Base-by-base conservation (phyloP, 176 grass and related monocot species). In the Thalia dealbata region DNA sequence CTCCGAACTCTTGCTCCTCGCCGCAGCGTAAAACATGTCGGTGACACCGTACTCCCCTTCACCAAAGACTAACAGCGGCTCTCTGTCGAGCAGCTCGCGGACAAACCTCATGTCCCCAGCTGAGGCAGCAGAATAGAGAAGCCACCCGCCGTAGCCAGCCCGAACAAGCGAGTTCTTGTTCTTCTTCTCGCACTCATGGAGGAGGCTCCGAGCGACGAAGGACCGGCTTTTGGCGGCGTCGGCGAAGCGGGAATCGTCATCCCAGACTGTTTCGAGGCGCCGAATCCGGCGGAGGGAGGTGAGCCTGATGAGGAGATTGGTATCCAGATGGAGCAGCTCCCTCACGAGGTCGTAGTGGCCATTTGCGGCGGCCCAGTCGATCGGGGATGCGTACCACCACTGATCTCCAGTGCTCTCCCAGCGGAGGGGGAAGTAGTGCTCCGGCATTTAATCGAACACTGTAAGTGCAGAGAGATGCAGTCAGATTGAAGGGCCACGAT, bases 401-500 rank as follows among this genome's bases (percentile, higher is more conserved):
- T 99, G 87, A 71, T 99, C 90, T n/a, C 90, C 95, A 0, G 95
- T 93, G 85, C 90, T 93, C 85, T 99, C 90, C 95, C 95, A 99
- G 63, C 95, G 87, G 67, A 99, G 83, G 0, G 95, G 87, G 85
- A 93, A 93, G 87, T 92, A 85, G 67, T 79, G 55, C 58, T 78
- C 70, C 26, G 76, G 64, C 89, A 92, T 96, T 38, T 18, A 35
- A 14, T 21, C 48, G 67, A 24, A 16, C 45, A 48, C 45, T 48
- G 45, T 10, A 8, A 48, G 45, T 48, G 45, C 45, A 48, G 6
- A 38, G 32, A 38, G 32, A 38, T 38, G 32, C 32, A 38, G 32
- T 2, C 11, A 9, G 11, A 48, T 48, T 48, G 11, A 8, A 48
- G 45, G 5, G 11, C 45, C 4, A 8, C 11, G 11, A 10, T 0